Evolutionary conservation across 805 yeast genomes (phyloP), one percentile per base, ranked within the genome.

Genomic region (Diddensiella santjacobensis): DNA sequence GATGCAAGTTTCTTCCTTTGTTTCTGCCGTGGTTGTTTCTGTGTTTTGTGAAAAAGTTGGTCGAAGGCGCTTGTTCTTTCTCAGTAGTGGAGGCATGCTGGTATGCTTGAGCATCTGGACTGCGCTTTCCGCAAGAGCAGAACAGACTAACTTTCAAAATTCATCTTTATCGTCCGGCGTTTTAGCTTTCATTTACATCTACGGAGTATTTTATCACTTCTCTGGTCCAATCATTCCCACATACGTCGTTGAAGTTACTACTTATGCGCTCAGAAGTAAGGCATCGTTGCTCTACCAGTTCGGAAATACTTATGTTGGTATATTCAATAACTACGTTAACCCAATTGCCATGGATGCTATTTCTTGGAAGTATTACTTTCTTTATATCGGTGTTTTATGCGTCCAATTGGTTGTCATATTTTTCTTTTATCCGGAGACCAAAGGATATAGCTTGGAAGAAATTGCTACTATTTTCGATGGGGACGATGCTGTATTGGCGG

Each of bases 381-480:
- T 72, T 2, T 35, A 80, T 73, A 58, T 63, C 64, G 30, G 42
- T 22, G 52, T 63, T 44, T 65, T 73, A 38, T 64, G 61, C 2
- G 61, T 63, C 18, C 66, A 67, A 44, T 55, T 67, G 43, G 51
- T 84, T 30, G 80, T 83, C 19, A 96, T 89, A 11, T 79, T 74
- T 67, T 75, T 74, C 48, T 70, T 80, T 40, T 88, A 84, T 63
- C 96, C 96, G 1, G 97, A 90, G 64, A 90, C 96, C 2, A 88
- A 85, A 58, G 96, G 96, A 8, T 79, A 89, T 42, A 74, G 82
- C 22, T 72, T 89, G 47, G 97, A 90, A 62, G 96, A 90, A 50
- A 89, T 90, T 35, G 72, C 71, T 10, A 58, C 61, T 47, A 67
- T 68, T 18, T 71, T 71, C 52, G 77, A 72, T 23, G 73, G 59